phyloP scores from a whole-genome alignment of 352 stramenopile species.

The Pythium plurisporium region DNA sequence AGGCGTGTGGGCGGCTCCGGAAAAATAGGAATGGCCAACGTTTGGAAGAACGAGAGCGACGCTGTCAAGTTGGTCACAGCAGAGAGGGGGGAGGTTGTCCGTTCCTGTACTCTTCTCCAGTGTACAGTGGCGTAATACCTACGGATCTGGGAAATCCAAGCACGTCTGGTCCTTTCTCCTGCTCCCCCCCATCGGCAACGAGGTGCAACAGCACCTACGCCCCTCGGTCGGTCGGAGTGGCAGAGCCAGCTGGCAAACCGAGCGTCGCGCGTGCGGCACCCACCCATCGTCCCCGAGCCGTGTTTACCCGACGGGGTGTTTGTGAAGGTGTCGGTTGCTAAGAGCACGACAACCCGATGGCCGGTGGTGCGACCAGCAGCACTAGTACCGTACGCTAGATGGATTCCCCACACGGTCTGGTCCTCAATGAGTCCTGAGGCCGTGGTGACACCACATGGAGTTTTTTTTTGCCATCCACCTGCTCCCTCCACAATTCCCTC shows the following conservation, averaged over 20 bases:
- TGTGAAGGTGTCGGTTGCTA: constrained; percentile 11
- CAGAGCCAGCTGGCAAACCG: not conserved
- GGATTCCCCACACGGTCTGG: no score
- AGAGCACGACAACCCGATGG: not conserved
- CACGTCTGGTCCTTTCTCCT: no score
- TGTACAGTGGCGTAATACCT: no score
- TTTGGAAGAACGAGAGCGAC: constrained; percentile 2
- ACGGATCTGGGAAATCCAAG: not conserved
- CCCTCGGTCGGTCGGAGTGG: not conserved
- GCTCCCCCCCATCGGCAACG: no score
- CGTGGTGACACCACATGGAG: no score
- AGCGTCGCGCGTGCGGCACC: not conserved
- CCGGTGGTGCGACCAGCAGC: not conserved
- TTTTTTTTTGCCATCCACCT: no score
- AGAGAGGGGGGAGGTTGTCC: not conserved
- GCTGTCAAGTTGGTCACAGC: constrained; percentile 15
- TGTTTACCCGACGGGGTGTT: constrained; percentile 18
- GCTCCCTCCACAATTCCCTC: not conserved
- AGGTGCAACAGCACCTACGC: not conserved
- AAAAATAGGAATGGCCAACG: constrained; percentile 23
- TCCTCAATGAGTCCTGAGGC: no score
- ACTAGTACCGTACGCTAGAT: not conserved
- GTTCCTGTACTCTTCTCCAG: not conserved
- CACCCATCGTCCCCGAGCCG: not conserved
- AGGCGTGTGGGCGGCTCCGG: constrained; percentile 11